phyloP scores from a whole-genome alignment of 176 grass and related monocot species.

The Hordeum vulgare region DNA sequence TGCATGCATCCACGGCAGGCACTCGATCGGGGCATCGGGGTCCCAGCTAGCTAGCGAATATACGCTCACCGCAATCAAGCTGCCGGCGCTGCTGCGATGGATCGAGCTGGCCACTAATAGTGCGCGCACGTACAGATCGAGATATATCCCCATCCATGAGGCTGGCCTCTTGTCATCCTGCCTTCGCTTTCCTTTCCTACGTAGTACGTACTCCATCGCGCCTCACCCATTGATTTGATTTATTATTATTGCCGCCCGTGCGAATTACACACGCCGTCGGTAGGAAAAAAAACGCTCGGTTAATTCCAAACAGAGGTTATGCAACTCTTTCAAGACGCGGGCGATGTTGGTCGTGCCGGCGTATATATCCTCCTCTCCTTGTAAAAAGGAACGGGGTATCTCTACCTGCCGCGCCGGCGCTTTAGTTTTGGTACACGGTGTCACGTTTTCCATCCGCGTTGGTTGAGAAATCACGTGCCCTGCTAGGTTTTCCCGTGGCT shows the following conservation, averaged over 20 bases:
- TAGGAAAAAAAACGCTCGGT: too few relatives aligned
- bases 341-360: too few relatives aligned
- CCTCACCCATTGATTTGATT: not conserved
- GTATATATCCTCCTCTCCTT: too few relatives aligned
- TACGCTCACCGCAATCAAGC: not conserved
- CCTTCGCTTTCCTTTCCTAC: not conserved
- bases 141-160: not conserved
- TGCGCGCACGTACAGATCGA: not conserved
- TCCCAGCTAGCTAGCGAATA: slow-evolving; percentile 6
- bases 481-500: not conserved
- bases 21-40: not conserved
- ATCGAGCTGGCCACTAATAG: slow-evolving; percentile 13
- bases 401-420: too few relatives aligned
- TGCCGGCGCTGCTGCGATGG: not conserved
- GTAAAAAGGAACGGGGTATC: too few relatives aligned
- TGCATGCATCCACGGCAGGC: too few relatives aligned
- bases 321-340: too few relatives aligned
- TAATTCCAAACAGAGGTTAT: too few relatives aligned
- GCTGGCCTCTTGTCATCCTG: not conserved
- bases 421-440: too few relatives aligned
- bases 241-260: not conserved
- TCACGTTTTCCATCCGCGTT: not conserved
- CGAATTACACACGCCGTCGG: not conserved
- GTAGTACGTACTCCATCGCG: not conserved
- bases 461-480: not conserved